phyloP scores from a whole-genome alignment of 306 rosid species.

The Dicorynia guianensis region DNA sequence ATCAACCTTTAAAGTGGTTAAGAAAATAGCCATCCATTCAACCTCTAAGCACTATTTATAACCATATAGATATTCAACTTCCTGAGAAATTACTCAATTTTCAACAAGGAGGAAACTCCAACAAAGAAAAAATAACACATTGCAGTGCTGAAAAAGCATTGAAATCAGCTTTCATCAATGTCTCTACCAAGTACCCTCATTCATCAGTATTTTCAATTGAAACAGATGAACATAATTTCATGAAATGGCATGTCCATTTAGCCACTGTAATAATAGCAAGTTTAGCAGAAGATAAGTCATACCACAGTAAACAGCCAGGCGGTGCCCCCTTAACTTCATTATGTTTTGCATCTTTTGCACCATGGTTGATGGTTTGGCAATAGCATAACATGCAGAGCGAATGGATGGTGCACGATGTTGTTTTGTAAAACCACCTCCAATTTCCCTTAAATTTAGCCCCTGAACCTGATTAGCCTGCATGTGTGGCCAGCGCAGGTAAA shows the following conservation, averaged over 20 bases:
- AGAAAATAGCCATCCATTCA: conserved; percentile 5
- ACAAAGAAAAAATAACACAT: conserved; percentile 33
- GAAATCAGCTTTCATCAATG: conserved; percentile 21
- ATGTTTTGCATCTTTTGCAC: conserved; percentile 86
- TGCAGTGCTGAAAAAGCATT: not conserved
- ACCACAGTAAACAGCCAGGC: conserved; percentile 94
- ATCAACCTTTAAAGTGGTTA: conserved; percentile 8
- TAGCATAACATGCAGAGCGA: conserved; percentile 90
- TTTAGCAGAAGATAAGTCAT: conserved; percentile 45
- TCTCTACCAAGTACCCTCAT: conserved; percentile 34
- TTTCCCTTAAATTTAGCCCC: conserved; percentile 80
- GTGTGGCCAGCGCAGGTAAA: conserved; percentile 87
- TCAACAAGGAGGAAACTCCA: conserved; percentile 17
- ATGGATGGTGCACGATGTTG: conserved; percentile 88
- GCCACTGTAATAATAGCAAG: conserved; percentile 32
- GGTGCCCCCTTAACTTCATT: conserved; percentile 89
- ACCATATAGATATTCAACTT: conserved; percentile 30
- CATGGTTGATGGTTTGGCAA: conserved; percentile 92
- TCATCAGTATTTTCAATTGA: conserved; percentile 9
- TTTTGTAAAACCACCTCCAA: conserved; percentile 87
- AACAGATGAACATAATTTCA: conserved; percentile 27
- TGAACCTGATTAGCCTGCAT: conserved; percentile 88
- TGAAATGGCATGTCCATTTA: conserved; percentile 32
- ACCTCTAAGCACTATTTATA: conserved; percentile 11
- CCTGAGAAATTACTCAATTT: not conserved